Percentiles rank a stretch among this genome's conserved stretches.
These are phyloP conservation scores for Micractinium conductrix DNA, from an alignment of 139 green algal genomes.

Conservation along the genomic window DNA sequence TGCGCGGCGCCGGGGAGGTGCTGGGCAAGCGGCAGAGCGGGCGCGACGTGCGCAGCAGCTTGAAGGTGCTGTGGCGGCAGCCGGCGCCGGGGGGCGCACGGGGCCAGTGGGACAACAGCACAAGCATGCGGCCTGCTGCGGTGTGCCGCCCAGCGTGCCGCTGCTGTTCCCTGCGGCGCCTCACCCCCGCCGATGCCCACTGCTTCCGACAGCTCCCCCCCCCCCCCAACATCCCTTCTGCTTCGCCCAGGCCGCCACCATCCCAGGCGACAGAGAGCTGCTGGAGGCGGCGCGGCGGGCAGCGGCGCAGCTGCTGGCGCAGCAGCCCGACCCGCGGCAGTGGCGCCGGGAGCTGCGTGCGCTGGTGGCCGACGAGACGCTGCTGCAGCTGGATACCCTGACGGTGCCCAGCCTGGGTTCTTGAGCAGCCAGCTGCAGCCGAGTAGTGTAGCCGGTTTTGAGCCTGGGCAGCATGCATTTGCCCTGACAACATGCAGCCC, in stretches of 20 bases:
- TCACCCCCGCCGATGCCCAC: too few relatives aligned
- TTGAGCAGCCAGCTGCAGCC: not conserved
- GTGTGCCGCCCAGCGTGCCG: too few relatives aligned
- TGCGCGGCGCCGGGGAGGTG: constrained; percentile 75
- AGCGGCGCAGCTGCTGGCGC: constrained; percentile 35
- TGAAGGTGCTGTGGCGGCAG: not conserved
- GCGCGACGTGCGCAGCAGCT: not conserved
- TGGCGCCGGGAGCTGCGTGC: not conserved
- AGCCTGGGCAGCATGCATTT: too few relatives aligned
- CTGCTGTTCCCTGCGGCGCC: too few relatives aligned
- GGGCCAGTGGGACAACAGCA: not conserved
- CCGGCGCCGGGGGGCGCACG: not conserved
- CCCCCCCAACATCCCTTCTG: too few relatives aligned
- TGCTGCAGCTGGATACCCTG: constrained; percentile 19
- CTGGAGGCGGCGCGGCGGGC: constrained; percentile 60
- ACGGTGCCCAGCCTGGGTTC: not conserved
- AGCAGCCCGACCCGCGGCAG: constrained; percentile 9
- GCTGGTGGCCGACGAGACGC: not conserved
- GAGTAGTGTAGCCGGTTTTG: too few relatives aligned
- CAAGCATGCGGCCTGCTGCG: too few relatives aligned
- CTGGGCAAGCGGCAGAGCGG: constrained; percentile 75
- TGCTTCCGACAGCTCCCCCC: too few relatives aligned
- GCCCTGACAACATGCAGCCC: too few relatives aligned
- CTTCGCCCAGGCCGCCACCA: constrained; percentile 16
- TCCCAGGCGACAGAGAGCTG: constrained; percentile 48